Conservation (phyloP, 2,329 filamentous ascomycete genomes). For the Lizonia empirigonia region DNA sequence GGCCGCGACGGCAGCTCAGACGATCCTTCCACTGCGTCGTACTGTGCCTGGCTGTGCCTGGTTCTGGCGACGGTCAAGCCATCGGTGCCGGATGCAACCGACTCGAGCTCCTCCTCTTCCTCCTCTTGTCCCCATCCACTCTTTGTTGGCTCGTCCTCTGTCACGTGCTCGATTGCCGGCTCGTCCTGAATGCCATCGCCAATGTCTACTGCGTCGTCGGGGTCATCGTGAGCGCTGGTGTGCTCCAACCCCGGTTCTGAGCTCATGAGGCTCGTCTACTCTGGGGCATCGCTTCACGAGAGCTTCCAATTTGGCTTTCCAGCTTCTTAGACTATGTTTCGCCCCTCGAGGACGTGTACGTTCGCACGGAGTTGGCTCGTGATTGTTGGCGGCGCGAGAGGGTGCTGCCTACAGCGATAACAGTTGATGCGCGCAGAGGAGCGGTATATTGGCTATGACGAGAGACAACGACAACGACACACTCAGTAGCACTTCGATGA, state of each 20-base stretch:
- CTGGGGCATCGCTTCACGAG: slow-evolving; percentile 59
- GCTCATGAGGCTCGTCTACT: slow-evolving; percentile 67
- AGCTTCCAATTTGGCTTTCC: slow-evolving; percentile 14
- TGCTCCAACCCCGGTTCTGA: slow-evolving; percentile 67
- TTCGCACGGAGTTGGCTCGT: background rate
- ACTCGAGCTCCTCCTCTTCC: slow-evolving; percentile 2
- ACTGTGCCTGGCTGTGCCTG: slow-evolving; percentile 26
- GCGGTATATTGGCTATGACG: too few species aligned
- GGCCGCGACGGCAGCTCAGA: slow-evolving; percentile 25
- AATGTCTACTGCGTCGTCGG: slow-evolving; percentile 39
- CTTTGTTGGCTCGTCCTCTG: slow-evolving; percentile 10
- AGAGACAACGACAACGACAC: too few species aligned
- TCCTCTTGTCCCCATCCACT: slow-evolving; percentile 21
- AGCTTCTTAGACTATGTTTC: background rate
- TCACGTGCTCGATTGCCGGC: slow-evolving; percentile 56
- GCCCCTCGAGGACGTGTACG: background rate
- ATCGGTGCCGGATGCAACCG: slow-evolving; percentile 30
- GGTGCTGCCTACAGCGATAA: background rate
- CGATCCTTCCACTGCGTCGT: slow-evolving; percentile 12
- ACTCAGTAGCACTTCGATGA: background rate
- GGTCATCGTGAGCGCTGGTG: slow-evolving; percentile 64
- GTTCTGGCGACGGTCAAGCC: slow-evolving; percentile 43
- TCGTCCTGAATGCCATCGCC: slow-evolving; percentile 61
- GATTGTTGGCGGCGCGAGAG: background rate
- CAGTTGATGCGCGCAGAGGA: background rate